Evolutionary conservation across 2,329 filamentous ascomycete species (phyloP).

Genomic region (Sphaerulina vaccinii): DNA sequence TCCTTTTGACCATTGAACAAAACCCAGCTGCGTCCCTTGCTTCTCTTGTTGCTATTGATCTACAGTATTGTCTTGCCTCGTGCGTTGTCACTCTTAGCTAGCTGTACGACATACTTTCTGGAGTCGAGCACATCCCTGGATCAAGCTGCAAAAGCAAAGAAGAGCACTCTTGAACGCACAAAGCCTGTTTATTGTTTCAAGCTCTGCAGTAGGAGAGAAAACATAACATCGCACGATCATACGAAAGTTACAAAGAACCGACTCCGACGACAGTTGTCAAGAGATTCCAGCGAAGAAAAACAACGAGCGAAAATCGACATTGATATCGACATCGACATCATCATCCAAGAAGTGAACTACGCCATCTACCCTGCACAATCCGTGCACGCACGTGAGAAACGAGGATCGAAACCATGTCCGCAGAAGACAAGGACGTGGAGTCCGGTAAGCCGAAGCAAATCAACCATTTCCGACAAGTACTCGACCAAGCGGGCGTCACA

Average conservation of each 20-base stretch:
- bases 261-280: no score
- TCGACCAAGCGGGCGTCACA: slow-evolving; percentile 37
- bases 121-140: no score
- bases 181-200: no score
- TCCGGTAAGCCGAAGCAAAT: slow-evolving; percentile 31
- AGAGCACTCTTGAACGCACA: no score
- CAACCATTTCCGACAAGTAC: slow-evolving; percentile 35
- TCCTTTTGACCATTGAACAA: neutral
- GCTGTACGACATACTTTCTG: neutral
- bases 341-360: neutral
- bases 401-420: slow-evolving; percentile 6
- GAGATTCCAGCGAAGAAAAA: neutral
- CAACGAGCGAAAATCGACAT: neutral
- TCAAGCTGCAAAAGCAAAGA: no score
- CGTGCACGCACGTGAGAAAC: neutral
- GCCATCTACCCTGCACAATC: neutral
- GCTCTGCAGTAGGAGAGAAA: no score
- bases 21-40: neutral
- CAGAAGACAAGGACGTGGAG: slow-evolving; percentile 36
- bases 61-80: neutral
- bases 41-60: neutral
- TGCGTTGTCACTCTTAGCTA: neutral
- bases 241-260: no score
- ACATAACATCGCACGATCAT: no score
- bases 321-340: neutral